Evolutionary conservation across 805 yeast species (phyloP).

Genomic region (Zygotorulaspora chibaensis): DNA sequence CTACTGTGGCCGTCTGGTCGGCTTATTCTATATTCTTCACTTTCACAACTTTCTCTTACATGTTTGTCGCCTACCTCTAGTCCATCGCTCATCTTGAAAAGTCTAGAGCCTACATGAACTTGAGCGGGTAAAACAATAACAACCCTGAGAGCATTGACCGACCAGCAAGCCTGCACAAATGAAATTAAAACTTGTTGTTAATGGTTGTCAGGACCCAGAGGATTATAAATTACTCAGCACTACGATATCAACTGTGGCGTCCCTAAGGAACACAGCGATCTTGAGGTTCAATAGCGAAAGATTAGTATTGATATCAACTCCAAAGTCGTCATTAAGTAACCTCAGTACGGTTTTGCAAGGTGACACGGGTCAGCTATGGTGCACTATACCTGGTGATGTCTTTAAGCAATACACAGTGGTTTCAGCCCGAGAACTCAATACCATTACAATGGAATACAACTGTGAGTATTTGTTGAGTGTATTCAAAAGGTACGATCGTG

Average conservation of each 20-base stretch:
- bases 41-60: too few species aligned
- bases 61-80: too few species aligned
- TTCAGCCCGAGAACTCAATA: conserved; percentile 27
- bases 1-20: too few species aligned
- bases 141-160: background rate
- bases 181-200: conserved; percentile 30
- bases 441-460: conserved; percentile 32
- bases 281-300: conserved; percentile 32
- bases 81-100: too few species aligned
- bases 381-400: conserved; percentile 32
- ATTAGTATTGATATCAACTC: conserved; percentile 31
- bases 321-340: conserved; percentile 16
- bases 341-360: conserved; percentile 20
- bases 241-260: conserved; percentile 30
- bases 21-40: too few species aligned
- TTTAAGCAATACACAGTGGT: conserved; percentile 27
- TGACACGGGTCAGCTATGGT: conserved; percentile 34
- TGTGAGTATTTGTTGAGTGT: conserved; percentile 32
- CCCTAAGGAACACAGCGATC: conserved; percentile 32
- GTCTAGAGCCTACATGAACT: background rate
- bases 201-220: conserved; percentile 29
- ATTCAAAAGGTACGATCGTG: conserved; percentile 30
- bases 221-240: conserved; percentile 33
- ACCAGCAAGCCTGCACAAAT: conserved; percentile 8
- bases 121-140: background rate